phyloP scores from a whole-genome alignment of 352 stramenopile species.

The Globisporangium cystogenes region DNA sequence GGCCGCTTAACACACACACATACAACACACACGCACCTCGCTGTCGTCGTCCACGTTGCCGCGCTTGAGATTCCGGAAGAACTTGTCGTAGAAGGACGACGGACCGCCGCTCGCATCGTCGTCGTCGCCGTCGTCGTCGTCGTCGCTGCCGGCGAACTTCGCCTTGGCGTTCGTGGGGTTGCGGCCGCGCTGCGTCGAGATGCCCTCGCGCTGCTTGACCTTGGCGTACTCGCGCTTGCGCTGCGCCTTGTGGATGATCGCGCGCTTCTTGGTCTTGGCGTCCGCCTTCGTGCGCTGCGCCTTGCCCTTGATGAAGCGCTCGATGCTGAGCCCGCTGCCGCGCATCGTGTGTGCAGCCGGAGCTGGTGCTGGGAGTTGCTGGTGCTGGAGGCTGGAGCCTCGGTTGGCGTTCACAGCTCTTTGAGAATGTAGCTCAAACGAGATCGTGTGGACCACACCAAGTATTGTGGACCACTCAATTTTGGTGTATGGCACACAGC shows the following conservation, averaged over 20 bases:
- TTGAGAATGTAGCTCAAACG: too few species aligned
- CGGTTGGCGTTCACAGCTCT: too few species aligned
- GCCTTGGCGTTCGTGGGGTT: constrained; percentile 1
- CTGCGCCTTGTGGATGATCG: constrained; percentile 75
- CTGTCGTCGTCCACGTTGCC: constrained; percentile 23
- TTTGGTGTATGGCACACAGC: too few species aligned
- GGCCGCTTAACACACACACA: background rate
- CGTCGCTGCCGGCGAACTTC: constrained; percentile 5
- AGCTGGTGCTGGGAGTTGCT: background rate
- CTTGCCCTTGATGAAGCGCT: constrained; percentile 86
- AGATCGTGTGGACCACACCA: too few species aligned
- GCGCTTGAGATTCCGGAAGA: constrained; percentile 61
- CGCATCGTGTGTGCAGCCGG: constrained; percentile 27
- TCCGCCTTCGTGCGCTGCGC: constrained; percentile 72
- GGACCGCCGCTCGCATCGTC: constrained; percentile 10
- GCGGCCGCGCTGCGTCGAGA: constrained; percentile 12
- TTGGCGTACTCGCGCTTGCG: constrained; percentile 78
- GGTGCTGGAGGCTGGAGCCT: too few species aligned
- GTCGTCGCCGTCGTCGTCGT: constrained; percentile 8
- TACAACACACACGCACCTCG: constrained; percentile 5
- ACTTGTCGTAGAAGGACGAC: constrained; percentile 76
- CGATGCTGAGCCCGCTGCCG: constrained; percentile 76
- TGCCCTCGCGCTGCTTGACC: constrained; percentile 59
- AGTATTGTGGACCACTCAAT: too few species aligned
- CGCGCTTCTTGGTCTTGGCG: constrained; percentile 81